Evolutionary conservation across 495 filamentous ascomycete genomes (phyloP).

Genomic region (Talaromyces liani): DNA sequence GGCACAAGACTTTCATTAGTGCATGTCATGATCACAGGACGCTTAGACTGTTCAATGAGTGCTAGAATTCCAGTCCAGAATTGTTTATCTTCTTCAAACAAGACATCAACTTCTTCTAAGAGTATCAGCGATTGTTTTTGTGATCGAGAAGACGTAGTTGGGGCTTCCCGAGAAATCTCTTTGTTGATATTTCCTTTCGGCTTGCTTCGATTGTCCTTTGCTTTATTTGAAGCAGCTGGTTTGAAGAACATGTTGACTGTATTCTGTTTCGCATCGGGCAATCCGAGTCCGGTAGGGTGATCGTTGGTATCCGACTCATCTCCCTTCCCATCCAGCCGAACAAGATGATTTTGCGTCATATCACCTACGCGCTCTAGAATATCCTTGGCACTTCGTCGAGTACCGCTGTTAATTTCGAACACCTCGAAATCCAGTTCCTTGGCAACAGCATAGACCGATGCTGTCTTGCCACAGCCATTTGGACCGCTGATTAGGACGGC

Average conservation of each 20-base stretch:
- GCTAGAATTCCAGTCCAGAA: slow-evolving; percentile 82
- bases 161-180: neutral
- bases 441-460: slow-evolving; percentile 87
- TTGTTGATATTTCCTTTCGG: slow-evolving; percentile 7
- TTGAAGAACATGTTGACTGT: slow-evolving; percentile 81
- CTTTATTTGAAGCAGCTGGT: slow-evolving; percentile 16
- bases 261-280: slow-evolving; percentile 60
- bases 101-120: slow-evolving; percentile 86
- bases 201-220: slow-evolving; percentile 9
- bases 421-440: slow-evolving; percentile 92
- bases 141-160: slow-evolving; percentile 28
- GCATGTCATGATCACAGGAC: slow-evolving; percentile 92
- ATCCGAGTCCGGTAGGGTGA: slow-evolving; percentile 11
- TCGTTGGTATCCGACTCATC: slow-evolving; percentile 18
- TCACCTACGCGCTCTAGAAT: slow-evolving; percentile 88
- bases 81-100: slow-evolving; percentile 90
- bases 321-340: slow-evolving; percentile 38
- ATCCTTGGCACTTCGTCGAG: slow-evolving; percentile 79
- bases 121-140: slow-evolving; percentile 95
- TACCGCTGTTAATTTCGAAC: slow-evolving; percentile 87
- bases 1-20: slow-evolving; percentile 78
- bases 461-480: slow-evolving; percentile 86
- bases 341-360: slow-evolving; percentile 93
- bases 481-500: slow-evolving; percentile 84
- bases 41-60: slow-evolving; percentile 73